Evolutionary conservation across 108 stramenopile species (phyloP).

Genomic region (Cyclotella distinguenda): DNA sequence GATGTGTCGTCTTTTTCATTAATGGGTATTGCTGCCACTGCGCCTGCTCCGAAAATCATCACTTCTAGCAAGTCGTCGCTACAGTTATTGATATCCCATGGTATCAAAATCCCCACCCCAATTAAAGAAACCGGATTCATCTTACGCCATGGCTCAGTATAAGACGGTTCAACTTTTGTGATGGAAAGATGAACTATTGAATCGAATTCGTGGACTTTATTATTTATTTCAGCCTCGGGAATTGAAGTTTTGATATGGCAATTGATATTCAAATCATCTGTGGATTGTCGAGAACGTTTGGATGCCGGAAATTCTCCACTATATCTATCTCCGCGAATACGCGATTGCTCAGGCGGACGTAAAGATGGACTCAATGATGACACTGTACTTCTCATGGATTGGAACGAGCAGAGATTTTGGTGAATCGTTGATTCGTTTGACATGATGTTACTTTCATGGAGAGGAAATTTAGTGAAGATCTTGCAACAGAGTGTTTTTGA

Average conservation of each 20-base stretch:
- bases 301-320: background rate
- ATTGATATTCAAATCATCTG: background rate
- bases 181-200: conserved; percentile 18
- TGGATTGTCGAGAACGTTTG: conserved; percentile 1
- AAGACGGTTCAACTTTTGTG: conserved; percentile 17
- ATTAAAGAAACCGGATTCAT: conserved; percentile 11
- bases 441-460: no score
- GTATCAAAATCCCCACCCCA: conserved; percentile 14
- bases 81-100: no score
- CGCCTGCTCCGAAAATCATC: background rate
- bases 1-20: background rate
- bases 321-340: background rate
- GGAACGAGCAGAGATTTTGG: background rate
- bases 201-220: background rate
- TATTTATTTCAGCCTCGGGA: background rate
- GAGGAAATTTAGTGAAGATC: no score
- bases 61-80: no score
- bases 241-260: background rate
- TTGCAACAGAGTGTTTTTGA: background rate
- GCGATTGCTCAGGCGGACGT: conserved; percentile 4
- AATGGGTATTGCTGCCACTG: background rate
- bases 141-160: conserved; percentile 23
- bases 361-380: background rate
- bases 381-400: background rate
- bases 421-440: no score